phyloP scores from a whole-genome alignment of 2,329 filamentous ascomycete species.

The Grosmannia serpens region DNA sequence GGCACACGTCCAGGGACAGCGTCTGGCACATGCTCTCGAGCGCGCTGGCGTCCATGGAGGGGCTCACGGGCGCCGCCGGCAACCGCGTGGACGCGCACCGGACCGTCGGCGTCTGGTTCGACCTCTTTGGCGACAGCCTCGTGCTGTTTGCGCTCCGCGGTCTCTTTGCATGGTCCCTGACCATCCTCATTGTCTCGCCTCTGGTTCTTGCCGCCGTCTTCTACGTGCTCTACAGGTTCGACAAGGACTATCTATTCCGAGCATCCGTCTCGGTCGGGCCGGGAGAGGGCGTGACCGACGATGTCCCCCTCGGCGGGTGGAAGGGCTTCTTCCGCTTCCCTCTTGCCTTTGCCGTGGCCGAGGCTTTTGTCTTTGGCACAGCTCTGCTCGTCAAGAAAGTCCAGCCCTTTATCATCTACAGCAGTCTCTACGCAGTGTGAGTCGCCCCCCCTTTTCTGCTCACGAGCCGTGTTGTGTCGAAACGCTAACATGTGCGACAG shows the following conservation, averaged over 20 bases:
- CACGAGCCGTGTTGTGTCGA: not conserved
- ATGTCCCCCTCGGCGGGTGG: slow-evolving; percentile 59
- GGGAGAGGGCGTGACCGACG: slow-evolving; percentile 43
- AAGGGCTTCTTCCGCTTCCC: slow-evolving; percentile 79
- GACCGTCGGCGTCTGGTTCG: slow-evolving; percentile 79
- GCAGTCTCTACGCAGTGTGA: slow-evolving; percentile 68
- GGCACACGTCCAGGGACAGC: slow-evolving; percentile 58
- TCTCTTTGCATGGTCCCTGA: slow-evolving; percentile 79
- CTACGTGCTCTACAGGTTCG: slow-evolving; percentile 54
- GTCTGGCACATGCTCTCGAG: slow-evolving; percentile 95
- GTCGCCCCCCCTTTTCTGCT: slow-evolving; percentile 13
- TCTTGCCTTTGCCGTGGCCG: slow-evolving; percentile 57
- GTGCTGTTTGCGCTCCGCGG: slow-evolving; percentile 69
- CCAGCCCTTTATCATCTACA: slow-evolving; percentile 87
- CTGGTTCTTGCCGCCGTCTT: slow-evolving; percentile 59
- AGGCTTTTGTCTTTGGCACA: slow-evolving; percentile 56
- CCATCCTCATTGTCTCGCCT: slow-evolving; percentile 69
- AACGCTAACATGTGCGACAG: slow-evolving; percentile 16
- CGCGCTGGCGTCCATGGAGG: slow-evolving; percentile 61
- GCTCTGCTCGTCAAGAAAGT: slow-evolving; percentile 68
- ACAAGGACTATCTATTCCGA: slow-evolving; percentile 85
- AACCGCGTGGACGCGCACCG: slow-evolving; percentile 52
- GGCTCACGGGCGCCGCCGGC: slow-evolving; percentile 57
- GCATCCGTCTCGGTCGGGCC: slow-evolving; percentile 37
- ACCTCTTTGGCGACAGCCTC: slow-evolving; percentile 71